Base-by-base conservation (phyloP, 2,329 filamentous ascomycete genomes). In the Xylaria sp. region DNA sequence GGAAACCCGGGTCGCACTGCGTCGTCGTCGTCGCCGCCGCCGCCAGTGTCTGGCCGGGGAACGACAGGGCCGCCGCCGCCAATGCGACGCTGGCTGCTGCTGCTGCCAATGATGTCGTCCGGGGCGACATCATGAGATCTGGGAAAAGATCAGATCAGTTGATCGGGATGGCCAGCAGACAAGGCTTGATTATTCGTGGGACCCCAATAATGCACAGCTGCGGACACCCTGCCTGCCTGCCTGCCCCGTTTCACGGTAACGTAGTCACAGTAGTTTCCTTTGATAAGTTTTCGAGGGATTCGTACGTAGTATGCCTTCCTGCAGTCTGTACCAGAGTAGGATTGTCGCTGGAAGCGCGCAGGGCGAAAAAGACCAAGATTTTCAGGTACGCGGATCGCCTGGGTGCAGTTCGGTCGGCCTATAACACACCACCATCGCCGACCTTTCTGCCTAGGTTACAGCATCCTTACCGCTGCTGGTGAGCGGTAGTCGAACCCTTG, bases 401-500 rank as follows among this genome's bases (percentile, higher is more conserved):
- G 13, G 23, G 4, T 32, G 55, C 39, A 56, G 53, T 7, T n/a
- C 25, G 39, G 28, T 45, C 45, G 45, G 63, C 63, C 50, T 28
- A 52, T 57, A n/a, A 28, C n/a, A 55, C n/a, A 13, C 52, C 32
- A 36, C 36, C 28, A 43, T 23, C n/a, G n/a, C n/a, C n/a, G n/a
- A n/a, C n/a, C n/a, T n/a, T n/a, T n/a, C n/a, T 36, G 25, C 30
- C 36, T 48, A 15, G 50, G 60, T 46, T 43, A 36, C 39, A 39
- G 53, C 32, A 56, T 56, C 28, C 57, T 55, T 55, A 30, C 41
- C 46, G 45, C 46, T 30, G 39, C 28, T 53, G 45, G 36, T 45
- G 50, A 50, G 50, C 65, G 65, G 65, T 60, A 67, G 48, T 60
- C 48, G 7, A 28, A 56, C 23, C 61, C 57, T 57, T 43, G 61